Evolutionary conservation across 2,329 filamentous ascomycete species (phyloP), one percentile per base, ranked within the genome.

Genomic region (Tolypocladium album): DNA sequence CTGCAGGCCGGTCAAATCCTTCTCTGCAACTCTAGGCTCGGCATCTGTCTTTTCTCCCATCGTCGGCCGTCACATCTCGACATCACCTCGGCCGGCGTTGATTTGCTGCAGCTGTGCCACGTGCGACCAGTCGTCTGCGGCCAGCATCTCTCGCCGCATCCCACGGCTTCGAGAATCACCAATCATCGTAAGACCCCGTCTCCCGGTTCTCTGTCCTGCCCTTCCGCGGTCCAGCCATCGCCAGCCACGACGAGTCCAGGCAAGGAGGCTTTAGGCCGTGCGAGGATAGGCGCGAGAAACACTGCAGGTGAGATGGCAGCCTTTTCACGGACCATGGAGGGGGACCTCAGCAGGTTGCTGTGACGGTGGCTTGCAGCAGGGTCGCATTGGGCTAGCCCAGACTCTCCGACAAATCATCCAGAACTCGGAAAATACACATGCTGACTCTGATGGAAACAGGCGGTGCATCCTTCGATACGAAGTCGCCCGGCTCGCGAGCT

Each of bases 91-190:
- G 15, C 50, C 58, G 17, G 22, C 34, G 24, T 22, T 42, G 40
- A 38, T 59, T 57, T 50, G 58, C 53, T 57, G 24, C 58, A 57
- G 43, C 53, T 53, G 55, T 47, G 55, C 55, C 58, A 50, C 58
- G 56, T 58, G 56, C 56, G 24, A 27, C 8, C 22, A 11, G 20
- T n/a, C 17, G 7, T 40, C 58, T 57, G 55, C 53, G 39, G 53
- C 53, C 34, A 6, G 20, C n/a, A 45, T 40, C 52, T 55, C 55
- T 60, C 59, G 34, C 57, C 43, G 42, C 59, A 31, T 11, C 55
- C 59, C 43, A 57, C 55, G 52, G 39, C 59, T 24, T n/a, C 42
- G 8, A 22, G 3, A 22, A 52, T 24, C 53, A 34, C 59, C 59
- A 55, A 60, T 60, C 55, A 60, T 20, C 22, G 34, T 43, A 20